Base-by-base conservation (phyloP, 2,329 filamentous ascomycete species). In the Berkeleyomyces basicola region DNA sequence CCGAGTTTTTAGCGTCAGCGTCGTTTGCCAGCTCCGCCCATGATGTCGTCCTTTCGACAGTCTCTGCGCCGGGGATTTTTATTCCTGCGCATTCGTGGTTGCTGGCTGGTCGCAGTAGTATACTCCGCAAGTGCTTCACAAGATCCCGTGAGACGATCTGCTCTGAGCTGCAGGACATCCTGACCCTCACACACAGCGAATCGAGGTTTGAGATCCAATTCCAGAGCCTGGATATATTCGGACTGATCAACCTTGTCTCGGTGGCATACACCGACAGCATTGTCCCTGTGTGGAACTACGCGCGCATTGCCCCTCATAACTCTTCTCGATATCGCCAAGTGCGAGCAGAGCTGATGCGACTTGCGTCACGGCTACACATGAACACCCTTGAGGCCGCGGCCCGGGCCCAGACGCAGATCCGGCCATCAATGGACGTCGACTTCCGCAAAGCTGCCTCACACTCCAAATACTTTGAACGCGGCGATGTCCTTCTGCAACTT, bases 31-130 rank as follows among this genome's bases (percentile, higher is more conserved):
- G 77, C 14, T 72, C 74, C 2, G 74, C 75, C 9, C 68, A 76
- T 11, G 78, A 80, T 43, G 70, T 74, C 33, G 70, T 72, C 4
- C 65, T 86, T 4, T 75, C 76, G 66, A 80, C 79, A 2, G 85
- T 85, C 0, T 82, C 81, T 0, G 72, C 77, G 0, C 90, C 87
- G 0, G 82, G 88, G 3, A 72, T 91, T 33, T 78, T 76, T 57
- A 83, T 99, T 53, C 92, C 93, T 0, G 79, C 89, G 7, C 92
- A 99, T 69, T 82, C 86, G 42, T 96, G 92, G 76, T 76, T 96
- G 4, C 72, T 97, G 7, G 78, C 84, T 14, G 87, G 82, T 10
- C 82, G 93, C 67, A 96, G 90, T 69, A 74, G 81, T 3, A 73
- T 87, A 1, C 71, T 97, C 10, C 79, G 88, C 63, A 74, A 78